Conservation (phyloP, 2,329 filamentous ascomycete genomes). For the Botrytis fragariae region DNA sequence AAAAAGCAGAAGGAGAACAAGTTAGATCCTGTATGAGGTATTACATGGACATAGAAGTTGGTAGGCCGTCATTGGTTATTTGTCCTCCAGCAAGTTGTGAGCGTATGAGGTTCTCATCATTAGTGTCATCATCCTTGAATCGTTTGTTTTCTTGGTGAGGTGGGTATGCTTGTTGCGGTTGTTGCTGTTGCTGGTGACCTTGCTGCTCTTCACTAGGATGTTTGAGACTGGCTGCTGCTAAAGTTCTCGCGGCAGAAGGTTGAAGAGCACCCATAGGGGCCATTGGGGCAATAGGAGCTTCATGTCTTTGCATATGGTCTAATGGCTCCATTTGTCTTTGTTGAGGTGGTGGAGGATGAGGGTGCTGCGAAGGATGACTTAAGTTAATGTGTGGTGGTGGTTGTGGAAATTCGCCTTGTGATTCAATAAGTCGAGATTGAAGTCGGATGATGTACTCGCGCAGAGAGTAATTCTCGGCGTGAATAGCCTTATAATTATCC, state of each 20-base stretch:
- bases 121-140: conserved; percentile 44
- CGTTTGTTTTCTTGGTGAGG: conserved; percentile 28
- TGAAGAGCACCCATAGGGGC: conserved; percentile 40
- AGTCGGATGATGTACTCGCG: conserved; percentile 91
- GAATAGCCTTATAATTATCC: conserved; percentile 73
- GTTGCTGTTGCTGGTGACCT: conserved; percentile 29
- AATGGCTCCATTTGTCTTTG: conserved; percentile 32
- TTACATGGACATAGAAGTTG: conserved; percentile 30
- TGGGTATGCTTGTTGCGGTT: conserved; percentile 16
- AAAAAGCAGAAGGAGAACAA: conserved; percentile 15
- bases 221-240: conserved; percentile 39
- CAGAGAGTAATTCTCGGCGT: conserved; percentile 84
- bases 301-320: conserved; percentile 29
- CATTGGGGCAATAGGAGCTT: conserved; percentile 38
- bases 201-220: conserved; percentile 30
- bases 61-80: conserved; percentile 37
- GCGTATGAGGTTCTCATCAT: conserved; percentile 54
- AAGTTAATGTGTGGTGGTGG: conserved; percentile 79
- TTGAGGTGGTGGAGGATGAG: conserved; percentile 38
- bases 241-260: conserved; percentile 38
- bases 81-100: conserved; percentile 46
- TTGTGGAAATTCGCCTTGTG: conserved; percentile 78
- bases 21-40: neutral
- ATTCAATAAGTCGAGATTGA: conserved; percentile 81
- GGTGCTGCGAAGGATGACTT: conserved; percentile 56